These are phyloP conservation scores for Mortierella alpina DNA, from an alignment of 192 early-diverging fungal genomes.

Conservation along the genomic window DNA sequence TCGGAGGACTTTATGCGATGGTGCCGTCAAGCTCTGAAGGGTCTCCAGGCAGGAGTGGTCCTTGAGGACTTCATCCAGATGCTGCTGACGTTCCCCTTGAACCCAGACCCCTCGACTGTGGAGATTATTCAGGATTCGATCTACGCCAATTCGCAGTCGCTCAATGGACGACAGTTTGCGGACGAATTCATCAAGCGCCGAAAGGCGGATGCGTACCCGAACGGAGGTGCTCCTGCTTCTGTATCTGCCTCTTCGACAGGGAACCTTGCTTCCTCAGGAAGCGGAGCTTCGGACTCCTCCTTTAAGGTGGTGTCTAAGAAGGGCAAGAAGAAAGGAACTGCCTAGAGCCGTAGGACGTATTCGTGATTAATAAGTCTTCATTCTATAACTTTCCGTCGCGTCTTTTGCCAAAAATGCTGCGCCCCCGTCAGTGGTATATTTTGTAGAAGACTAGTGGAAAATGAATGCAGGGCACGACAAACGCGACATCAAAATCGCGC, in stretches of 20 bases:
- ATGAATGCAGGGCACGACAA: too few relatives aligned
- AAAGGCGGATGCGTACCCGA: constrained; percentile 68
- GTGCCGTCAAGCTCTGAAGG: constrained; percentile 74
- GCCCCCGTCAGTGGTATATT: too few relatives aligned
- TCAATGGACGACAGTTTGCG: constrained; percentile 83
- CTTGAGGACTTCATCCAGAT: constrained; percentile 81
- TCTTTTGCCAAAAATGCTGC: too few relatives aligned
- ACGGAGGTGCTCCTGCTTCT: background rate
- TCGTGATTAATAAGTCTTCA: too few relatives aligned
- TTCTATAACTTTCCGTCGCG: too few relatives aligned
- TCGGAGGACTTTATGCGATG: constrained; percentile 80
- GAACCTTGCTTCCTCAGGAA: too few relatives aligned
- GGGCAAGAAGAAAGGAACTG: constrained; percentile 53
- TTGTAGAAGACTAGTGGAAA: too few relatives aligned
- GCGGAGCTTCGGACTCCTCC: constrained; percentile 16
- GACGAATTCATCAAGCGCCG: constrained; percentile 83
- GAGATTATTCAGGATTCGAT: constrained; percentile 84
- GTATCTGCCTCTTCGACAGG: too few relatives aligned
- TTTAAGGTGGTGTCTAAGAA: constrained; percentile 62
- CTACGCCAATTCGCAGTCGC: constrained; percentile 76
- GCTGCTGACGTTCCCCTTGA: constrained; percentile 78
- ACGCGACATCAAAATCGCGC: too few relatives aligned
- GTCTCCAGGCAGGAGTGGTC: constrained; percentile 59
- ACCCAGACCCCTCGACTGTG: constrained; percentile 68
- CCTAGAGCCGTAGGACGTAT: background rate